These are phyloP conservation scores for Przewalskia tangutica DNA, from an alignment of 257 asterid genomes.

Conservation along the genomic window DNA sequence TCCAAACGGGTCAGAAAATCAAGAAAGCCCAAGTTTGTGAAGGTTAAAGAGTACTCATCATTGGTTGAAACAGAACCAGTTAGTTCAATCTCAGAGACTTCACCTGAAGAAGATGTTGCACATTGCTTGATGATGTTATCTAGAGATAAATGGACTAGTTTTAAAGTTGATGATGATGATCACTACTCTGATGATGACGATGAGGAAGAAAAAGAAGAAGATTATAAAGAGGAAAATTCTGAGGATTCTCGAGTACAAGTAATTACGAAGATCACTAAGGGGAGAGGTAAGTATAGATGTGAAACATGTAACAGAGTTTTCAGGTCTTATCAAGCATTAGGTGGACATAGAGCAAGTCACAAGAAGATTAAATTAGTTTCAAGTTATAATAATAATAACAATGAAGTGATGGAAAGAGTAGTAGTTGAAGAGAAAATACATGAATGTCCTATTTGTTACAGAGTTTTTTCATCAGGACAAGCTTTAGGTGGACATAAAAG, in stretches of 20 bases:
- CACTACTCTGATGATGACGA: neutral
- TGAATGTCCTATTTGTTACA: conserved; percentile 65
- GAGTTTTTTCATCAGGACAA: conserved; percentile 76
- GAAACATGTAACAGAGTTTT: conserved; percentile 64
- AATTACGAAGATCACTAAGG: conserved; percentile 12
- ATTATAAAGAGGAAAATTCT: conserved; percentile 4
- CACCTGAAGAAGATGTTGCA: conserved; percentile 74
- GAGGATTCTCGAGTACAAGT: neutral
- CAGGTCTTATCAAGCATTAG: conserved; percentile 81
- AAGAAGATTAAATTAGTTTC: conserved; percentile 27
- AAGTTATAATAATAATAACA: neutral
- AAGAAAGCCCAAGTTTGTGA: conserved; percentile 13
- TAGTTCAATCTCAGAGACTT: conserved; percentile 60
- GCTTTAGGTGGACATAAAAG: conserved; percentile 95
- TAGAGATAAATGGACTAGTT: conserved; percentile 45
- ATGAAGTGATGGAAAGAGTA: neutral
- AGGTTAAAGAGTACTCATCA: conserved; percentile 18
- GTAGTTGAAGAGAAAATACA: conserved; percentile 40
- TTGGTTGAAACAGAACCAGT: conserved; percentile 26
- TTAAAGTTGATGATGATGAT: neutral
- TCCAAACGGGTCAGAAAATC: conserved; percentile 41
- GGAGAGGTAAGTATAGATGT: conserved; percentile 55
- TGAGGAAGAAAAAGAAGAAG: neutral
- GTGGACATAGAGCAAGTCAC: conserved; percentile 95
- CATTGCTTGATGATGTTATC: conserved; percentile 78